Conservation (phyloP, 2,329 filamentous ascomycete genomes). For the Colletotrichum echinochloae region DNA sequence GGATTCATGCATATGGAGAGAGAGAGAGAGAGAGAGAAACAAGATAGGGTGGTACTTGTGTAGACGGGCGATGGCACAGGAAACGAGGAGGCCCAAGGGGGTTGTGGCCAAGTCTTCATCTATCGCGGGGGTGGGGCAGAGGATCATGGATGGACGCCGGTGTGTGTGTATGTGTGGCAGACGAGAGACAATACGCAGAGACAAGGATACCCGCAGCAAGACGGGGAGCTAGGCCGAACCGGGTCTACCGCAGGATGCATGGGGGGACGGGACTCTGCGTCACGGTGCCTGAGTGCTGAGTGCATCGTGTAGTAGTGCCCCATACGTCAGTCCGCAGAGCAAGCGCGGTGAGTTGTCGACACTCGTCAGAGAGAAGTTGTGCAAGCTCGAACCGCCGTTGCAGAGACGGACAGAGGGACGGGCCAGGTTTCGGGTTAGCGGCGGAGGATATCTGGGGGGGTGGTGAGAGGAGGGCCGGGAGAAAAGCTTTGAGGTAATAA, state of each 20-base stretch:
- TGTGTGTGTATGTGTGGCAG: no score
- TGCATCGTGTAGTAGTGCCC: no score
- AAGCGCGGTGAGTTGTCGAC: conserved; percentile 5
- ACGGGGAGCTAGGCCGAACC: conserved; percentile 21
- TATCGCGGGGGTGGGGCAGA: conserved; percentile 35
- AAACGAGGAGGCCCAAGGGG: no score
- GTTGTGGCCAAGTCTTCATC: conserved; percentile 2
- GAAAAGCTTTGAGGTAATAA: conserved; percentile 28
- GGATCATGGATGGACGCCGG: background rate
- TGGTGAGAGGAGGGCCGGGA: conserved; percentile 2
- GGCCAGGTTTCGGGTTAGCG: conserved; percentile 29
- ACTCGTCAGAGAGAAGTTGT: background rate
- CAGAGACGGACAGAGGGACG: background rate
- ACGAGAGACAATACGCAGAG: background rate
- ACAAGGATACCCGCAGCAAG: background rate
- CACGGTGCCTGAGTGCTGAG: background rate
- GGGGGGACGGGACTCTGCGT: background rate
- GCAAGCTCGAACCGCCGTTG: background rate
- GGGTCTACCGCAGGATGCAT: conserved; percentile 18
- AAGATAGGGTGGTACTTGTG: conserved; percentile 20
- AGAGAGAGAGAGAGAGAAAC: background rate
- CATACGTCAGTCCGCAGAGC: conserved; percentile 19
- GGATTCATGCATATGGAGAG: conserved; percentile 20
- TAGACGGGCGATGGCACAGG: background rate
- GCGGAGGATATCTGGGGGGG: conserved; percentile 8